Evolutionary conservation across 495 filamentous ascomycete species (phyloP).

Genomic region (Terfezia boudieri): DNA sequence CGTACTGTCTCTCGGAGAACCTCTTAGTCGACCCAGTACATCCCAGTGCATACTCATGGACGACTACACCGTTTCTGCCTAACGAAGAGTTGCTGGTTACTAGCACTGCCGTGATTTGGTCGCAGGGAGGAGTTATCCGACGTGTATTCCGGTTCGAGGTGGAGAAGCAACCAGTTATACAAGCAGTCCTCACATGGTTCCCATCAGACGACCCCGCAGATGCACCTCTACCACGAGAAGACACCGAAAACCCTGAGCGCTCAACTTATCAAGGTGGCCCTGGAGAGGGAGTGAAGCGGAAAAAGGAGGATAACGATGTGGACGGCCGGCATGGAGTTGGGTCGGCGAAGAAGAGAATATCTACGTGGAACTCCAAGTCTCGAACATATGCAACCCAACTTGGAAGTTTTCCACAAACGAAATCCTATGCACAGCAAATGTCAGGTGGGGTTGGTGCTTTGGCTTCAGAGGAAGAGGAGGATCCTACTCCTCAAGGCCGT

Average conservation of each 20-base stretch:
- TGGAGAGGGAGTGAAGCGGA: slow-evolving; percentile 16
- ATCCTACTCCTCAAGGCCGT: slow-evolving; percentile 13
- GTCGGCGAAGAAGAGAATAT: slow-evolving; percentile 13
- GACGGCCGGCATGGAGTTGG: slow-evolving; percentile 4
- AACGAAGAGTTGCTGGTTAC: slow-evolving; percentile 81
- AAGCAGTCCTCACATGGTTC: slow-evolving; percentile 71
- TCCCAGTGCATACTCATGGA: slow-evolving; percentile 49
- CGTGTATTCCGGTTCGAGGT: slow-evolving; percentile 70
- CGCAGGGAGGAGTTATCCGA: slow-evolving; percentile 60
- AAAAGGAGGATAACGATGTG: slow-evolving; percentile 13
- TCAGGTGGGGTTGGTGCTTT: slow-evolving; percentile 6
- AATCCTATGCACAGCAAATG: not conserved
- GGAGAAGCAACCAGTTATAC: slow-evolving; percentile 61
- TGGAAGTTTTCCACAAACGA: slow-evolving; percentile 16
- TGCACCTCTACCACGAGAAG: slow-evolving; percentile 2
- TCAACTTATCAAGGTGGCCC: slow-evolving; percentile 10
- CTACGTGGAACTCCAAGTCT: slow-evolving; percentile 17
- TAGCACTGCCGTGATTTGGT: slow-evolving; percentile 71
- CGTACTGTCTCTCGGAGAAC: slow-evolving; percentile 61
- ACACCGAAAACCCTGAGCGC: slow-evolving; percentile 12
- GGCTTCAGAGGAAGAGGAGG: slow-evolving; percentile 2
- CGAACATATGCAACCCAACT: slow-evolving; percentile 19
- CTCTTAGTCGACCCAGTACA: slow-evolving; percentile 48
- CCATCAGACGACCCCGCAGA: slow-evolving; percentile 29
- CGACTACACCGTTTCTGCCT: slow-evolving; percentile 26